These are phyloP conservation scores for Gossypium schwendimanii DNA, from an alignment of 441 rosid species.

Conservation along the genomic window DNA sequence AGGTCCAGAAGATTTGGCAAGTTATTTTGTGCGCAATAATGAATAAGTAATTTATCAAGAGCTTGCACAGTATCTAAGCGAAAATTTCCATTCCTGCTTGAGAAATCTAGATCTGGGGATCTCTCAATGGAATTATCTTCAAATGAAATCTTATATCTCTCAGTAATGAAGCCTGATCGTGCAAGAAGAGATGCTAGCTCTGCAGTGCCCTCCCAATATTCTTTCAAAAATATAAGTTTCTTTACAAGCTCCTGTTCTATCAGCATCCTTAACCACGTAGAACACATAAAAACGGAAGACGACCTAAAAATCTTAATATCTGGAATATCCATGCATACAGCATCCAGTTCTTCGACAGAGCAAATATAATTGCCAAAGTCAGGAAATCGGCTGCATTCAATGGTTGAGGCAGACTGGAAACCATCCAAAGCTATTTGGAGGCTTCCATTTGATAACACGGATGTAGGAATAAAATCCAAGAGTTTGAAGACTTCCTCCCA, in stretches of 20 bases:
- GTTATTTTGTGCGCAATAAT: conserved; percentile 59
- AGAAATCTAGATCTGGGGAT: conserved; percentile 41
- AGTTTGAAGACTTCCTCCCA: conserved; percentile 89
- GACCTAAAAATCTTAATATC: conserved; percentile 63
- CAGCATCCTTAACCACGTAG: conserved; percentile 67
- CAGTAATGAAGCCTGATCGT: conserved; percentile 65
- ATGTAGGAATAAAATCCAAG: conserved; percentile 68
- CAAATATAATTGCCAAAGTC: conserved; percentile 46
- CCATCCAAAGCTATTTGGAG: conserved; percentile 73
- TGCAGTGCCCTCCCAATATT: conserved; percentile 80
- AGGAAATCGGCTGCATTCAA: conserved; percentile 38
- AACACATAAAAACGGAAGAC: conserved; percentile 49
- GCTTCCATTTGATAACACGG: conserved; percentile 62
- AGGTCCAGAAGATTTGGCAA: conserved; percentile 91
- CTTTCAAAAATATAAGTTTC: conserved; percentile 71
- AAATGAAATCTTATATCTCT: conserved; percentile 31
- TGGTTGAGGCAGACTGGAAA: conserved; percentile 41
- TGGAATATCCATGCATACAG: conserved; percentile 79
- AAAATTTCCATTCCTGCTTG: conserved; percentile 34
- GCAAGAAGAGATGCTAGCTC: conserved; percentile 75
- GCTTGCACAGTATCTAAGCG: conserved; percentile 40
- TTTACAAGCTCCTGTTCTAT: conserved; percentile 87
- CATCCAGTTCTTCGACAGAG: conserved; percentile 75
- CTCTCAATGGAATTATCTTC: conserved; percentile 41
- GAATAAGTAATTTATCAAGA: conserved; percentile 63